Conservation (phyloP, 176 grass and related monocot species). For the Eleusine coracana region DNA sequence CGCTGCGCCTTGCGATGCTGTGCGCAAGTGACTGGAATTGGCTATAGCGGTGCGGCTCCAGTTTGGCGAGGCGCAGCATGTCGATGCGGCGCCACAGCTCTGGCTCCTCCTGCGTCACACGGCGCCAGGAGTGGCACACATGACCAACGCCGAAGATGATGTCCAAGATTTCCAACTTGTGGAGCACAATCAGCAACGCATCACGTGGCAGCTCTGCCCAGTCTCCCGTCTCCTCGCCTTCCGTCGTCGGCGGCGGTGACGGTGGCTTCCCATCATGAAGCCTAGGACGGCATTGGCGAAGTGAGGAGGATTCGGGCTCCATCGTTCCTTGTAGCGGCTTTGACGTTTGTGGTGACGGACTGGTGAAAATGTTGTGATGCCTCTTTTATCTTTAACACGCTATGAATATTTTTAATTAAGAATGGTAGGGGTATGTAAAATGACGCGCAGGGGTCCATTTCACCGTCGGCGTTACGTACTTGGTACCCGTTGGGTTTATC, state of each 20-base stretch:
- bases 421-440: too few relatives aligned
- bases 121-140: conserved; percentile 23
- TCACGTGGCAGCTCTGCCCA: neutral
- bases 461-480: too few relatives aligned
- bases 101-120: conserved; percentile 4
- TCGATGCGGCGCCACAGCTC: conserved; percentile 35
- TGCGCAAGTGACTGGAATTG: neutral
- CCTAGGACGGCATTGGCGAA: neutral
- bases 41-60: neutral
- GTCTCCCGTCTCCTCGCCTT: neutral
- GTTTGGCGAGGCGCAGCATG: neutral
- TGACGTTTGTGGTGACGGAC: neutral
- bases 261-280: neutral
- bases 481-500: too few relatives aligned
- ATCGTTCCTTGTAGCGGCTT: neutral
- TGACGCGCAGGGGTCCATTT: too few relatives aligned
- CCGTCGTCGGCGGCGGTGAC: neutral
- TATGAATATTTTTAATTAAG: too few relatives aligned
- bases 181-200: neutral
- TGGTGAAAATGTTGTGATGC: neutral
- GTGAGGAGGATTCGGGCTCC: neutral
- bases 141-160: neutral
- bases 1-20: neutral
- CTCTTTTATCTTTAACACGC: neutral
- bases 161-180: neutral